Evolutionary conservation across 2,329 filamentous ascomycete genomes (phyloP).

Genomic region (Venturia carpophila): DNA sequence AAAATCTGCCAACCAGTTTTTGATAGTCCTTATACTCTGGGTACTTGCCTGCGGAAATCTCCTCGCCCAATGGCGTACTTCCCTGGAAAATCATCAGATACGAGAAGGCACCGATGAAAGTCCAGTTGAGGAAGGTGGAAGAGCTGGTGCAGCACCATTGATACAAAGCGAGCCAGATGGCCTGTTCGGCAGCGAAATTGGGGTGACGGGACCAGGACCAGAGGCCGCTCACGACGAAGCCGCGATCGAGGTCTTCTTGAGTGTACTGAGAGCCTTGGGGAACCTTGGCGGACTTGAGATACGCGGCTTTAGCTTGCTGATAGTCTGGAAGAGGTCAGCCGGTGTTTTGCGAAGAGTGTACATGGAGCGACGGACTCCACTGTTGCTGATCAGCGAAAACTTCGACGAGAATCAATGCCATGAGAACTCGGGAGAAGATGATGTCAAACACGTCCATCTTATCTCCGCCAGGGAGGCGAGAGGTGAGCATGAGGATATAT

Average conservation of each 20-base stretch:
- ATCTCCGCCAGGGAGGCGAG: conserved; percentile 47
- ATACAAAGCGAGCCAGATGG: conserved; percentile 82
- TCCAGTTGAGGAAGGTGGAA: conserved; percentile 69
- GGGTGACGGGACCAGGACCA: conserved; percentile 88
- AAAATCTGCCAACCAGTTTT: conserved; percentile 70
- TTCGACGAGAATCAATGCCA: conserved; percentile 56
- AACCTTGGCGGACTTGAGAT: conserved; percentile 64
- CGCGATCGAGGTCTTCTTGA: conserved; percentile 74
- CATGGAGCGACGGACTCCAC: conserved; percentile 54
- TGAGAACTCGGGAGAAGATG: conserved; percentile 47
- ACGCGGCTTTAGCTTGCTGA: conserved; percentile 71
- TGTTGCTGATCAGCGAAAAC: conserved; percentile 87
- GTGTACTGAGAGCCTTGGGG: conserved; percentile 51
- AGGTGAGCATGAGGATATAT: conserved; percentile 71
- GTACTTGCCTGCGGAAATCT: conserved; percentile 74
- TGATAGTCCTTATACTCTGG: conserved; percentile 82
- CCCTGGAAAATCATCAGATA: conserved; percentile 80
- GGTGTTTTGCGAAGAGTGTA: not conserved
- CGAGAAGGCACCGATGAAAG: conserved; percentile 57
- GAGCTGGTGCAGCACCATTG: conserved; percentile 77
- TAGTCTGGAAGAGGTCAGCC: conserved; percentile 47
- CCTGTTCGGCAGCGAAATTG: conserved; percentile 89
- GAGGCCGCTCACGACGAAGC: conserved; percentile 76
- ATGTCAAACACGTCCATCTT: conserved; percentile 47
- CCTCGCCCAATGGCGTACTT: conserved; percentile 81